Percentiles rank a stretch among this genome's conserved stretches.
phyloP scores from a whole-genome alignment of 495 filamentous ascomycete genomes.

The Penicillium parvum region DNA sequence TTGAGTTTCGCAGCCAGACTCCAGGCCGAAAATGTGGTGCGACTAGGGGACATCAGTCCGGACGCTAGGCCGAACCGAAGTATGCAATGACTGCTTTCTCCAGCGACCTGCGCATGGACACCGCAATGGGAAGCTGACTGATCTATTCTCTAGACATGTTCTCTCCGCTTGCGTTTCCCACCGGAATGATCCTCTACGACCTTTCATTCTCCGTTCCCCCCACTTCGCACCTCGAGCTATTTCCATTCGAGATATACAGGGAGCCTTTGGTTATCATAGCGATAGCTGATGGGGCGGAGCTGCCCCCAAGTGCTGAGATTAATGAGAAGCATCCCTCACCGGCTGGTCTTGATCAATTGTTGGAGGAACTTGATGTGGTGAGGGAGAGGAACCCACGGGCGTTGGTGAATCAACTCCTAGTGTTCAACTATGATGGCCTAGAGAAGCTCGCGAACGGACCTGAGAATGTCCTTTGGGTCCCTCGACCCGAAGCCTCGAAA shows the following conservation, averaged over 20 bases:
- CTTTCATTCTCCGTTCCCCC: constrained; percentile 74
- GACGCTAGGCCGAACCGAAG: constrained; percentile 84
- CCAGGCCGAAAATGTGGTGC: constrained; percentile 74
- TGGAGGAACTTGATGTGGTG: constrained; percentile 55
- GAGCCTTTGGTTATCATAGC: constrained; percentile 77
- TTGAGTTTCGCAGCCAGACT: constrained; percentile 71
- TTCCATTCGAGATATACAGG: constrained; percentile 80
- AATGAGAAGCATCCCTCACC: constrained; percentile 29
- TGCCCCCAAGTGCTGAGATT: constrained; percentile 37
- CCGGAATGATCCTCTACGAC: constrained; percentile 85
- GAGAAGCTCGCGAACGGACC: constrained; percentile 40
- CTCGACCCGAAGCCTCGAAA: constrained; percentile 63
- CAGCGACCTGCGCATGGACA: not conserved
- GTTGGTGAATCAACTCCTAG: constrained; percentile 69
- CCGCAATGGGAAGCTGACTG: constrained; percentile 24
- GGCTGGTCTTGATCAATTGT: constrained; percentile 55
- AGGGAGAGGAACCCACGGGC: constrained; percentile 66
- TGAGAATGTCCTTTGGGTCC: constrained; percentile 61
- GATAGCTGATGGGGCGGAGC: constrained; percentile 66
- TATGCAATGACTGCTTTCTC: constrained; percentile 40
- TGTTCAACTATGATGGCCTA: constrained; percentile 64
- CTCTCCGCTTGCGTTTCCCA: constrained; percentile 86
- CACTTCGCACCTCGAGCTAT: constrained; percentile 69
- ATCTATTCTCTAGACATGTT: constrained; percentile 70
- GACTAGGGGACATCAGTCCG: constrained; percentile 85